Percentiles rank a stretch among this genome's conserved stretches.
These are phyloP conservation scores for Echinosophora koreensis DNA, from an alignment of 306 rosid species.

Conservation along the genomic window DNA sequence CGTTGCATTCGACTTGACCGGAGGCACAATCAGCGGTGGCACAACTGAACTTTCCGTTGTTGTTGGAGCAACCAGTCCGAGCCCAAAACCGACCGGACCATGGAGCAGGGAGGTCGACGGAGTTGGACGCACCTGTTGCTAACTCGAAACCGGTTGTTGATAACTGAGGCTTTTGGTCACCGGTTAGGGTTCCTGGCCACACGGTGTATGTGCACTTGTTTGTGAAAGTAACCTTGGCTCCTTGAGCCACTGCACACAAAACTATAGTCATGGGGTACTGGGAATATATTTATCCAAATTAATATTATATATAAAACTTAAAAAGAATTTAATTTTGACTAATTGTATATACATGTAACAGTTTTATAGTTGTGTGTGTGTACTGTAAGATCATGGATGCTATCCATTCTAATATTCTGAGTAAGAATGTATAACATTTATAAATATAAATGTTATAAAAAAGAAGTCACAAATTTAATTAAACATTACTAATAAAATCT, in stretches of 20 bases:
- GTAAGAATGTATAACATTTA: no score
- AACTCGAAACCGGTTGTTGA: slow-evolving; percentile 50
- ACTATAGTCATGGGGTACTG: neutral
- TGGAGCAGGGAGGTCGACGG: slow-evolving; percentile 26
- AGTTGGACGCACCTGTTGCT: neutral
- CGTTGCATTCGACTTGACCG: slow-evolving; percentile 39
- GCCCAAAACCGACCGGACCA: slow-evolving; percentile 52
- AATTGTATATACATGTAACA: no score
- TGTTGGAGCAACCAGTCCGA: slow-evolving; percentile 28
- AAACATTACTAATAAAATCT: no score
- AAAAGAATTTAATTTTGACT: no score
- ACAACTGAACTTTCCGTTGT: slow-evolving; percentile 42
- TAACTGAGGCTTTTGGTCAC: slow-evolving; percentile 28
- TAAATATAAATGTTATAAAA: no score
- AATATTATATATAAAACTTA: no score
- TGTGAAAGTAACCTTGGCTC: slow-evolving; percentile 24
- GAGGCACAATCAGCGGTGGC: slow-evolving; percentile 49
- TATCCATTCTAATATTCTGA: no score
- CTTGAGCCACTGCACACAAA: neutral
- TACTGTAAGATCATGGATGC: no score
- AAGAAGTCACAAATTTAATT: no score
- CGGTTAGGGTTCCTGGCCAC: slow-evolving; percentile 52
- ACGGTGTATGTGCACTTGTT: slow-evolving; percentile 47
- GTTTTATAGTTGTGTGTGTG: no score
- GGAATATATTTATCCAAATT: no score